phyloP scores from a whole-genome alignment of 1,284 basidiomycete species.

The Inonotus obliquus region DNA sequence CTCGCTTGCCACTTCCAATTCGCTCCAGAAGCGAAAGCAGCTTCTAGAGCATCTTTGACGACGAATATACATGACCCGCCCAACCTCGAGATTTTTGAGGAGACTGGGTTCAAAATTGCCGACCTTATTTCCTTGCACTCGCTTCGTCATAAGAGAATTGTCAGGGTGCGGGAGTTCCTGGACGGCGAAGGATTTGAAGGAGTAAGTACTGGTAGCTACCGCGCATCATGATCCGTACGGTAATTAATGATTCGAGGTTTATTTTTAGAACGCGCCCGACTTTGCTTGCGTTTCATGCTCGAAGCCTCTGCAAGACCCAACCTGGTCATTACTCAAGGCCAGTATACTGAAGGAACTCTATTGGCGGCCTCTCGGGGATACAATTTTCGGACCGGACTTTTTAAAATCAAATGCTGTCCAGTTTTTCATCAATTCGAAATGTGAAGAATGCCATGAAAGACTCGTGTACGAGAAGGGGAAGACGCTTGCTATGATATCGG shows the following conservation, averaged over 20 bases:
- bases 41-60: conserved; percentile 11
- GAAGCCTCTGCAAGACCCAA: conserved; percentile 15
- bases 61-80: conserved; percentile 13
- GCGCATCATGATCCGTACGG: background rate
- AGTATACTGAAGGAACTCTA: conserved; percentile 18
- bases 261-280: conserved; percentile 10
- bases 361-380: conserved; percentile 15
- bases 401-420: conserved; percentile 17
- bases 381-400: conserved; percentile 17
- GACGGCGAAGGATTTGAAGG: conserved; percentile 17
- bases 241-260: background rate
- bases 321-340: conserved; percentile 18
- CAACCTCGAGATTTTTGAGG: conserved; percentile 9
- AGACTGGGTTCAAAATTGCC: conserved; percentile 13
- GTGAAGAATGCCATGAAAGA: conserved; percentile 18
- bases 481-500: conserved; percentile 18
- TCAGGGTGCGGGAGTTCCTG: conserved; percentile 12
- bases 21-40: conserved; percentile 12
- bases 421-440: conserved; percentile 18
- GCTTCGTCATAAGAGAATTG: conserved; percentile 16
- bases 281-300: conserved; percentile 15
- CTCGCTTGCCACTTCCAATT: conserved; percentile 18
- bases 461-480: conserved; percentile 19
- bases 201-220: background rate
- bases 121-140: conserved; percentile 14